Evolutionary conservation across 345 rosid genomes (phyloP).

Genomic region (Syzygium aqueum): DNA sequence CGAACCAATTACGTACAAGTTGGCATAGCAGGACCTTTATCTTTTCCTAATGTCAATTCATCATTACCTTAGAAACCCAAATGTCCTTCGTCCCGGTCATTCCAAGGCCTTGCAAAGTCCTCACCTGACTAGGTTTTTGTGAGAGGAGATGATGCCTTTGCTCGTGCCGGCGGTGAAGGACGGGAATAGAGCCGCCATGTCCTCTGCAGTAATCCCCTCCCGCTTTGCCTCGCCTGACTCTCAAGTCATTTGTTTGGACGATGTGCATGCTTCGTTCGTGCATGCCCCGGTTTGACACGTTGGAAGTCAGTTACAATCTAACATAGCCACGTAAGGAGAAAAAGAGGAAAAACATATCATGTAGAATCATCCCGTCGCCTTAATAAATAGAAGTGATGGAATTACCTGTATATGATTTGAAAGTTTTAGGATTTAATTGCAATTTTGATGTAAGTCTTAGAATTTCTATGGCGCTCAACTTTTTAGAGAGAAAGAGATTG

Average conservation of each 20-base stretch:
- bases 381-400: neutral
- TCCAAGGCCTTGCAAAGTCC: neutral
- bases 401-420: rapidly evolving
- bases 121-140: neutral
- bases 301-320: neutral
- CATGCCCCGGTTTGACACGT: rapidly evolving
- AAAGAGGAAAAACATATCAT: neutral
- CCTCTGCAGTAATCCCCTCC: neutral
- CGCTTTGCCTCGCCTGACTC: neutral
- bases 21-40: neutral
- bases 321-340: neutral
- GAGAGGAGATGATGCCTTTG: neutral
- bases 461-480: neutral
- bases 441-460: rapidly evolving
- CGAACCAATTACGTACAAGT: neutral
- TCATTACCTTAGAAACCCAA: neutral
- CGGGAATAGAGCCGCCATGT: neutral
- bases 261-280: neutral
- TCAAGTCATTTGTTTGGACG: neutral
- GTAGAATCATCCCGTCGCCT: rapidly evolving
- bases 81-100: neutral
- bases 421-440: neutral
- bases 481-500: neutral
- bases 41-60: neutral
- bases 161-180: neutral